Base-by-base conservation (phyloP, 2,329 filamentous ascomycete genomes). In the Myriosclerotinia duriaeana region DNA sequence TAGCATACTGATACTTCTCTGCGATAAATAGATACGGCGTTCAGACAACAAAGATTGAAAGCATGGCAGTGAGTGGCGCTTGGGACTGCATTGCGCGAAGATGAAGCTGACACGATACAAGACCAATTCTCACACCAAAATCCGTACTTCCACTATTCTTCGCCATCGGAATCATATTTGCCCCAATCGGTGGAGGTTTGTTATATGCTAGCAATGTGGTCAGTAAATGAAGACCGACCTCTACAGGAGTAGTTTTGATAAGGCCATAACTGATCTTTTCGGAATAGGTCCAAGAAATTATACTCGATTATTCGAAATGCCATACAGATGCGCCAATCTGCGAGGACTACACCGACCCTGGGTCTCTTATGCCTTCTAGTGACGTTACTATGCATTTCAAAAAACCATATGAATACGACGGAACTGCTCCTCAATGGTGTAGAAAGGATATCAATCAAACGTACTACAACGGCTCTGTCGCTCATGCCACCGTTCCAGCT, bases 11-110 rank as follows among this genome's bases (percentile, higher is more conserved):
- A 76, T 65, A 3, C 53, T 58, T 58, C 8, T 48, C 52, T 66
- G 38, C 54, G 71, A 68, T 56, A 46, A 62, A 66, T 76, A 96
- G 92, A 98, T 81, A 98, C 94, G 68, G 95, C 95, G 14, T 99
- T 98, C 78, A 87, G 95, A 74, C 95, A 99, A 78, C 95, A 99
- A 80, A 89, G 95, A 77, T 81, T 99, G 79, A 97, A 98, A 81
- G 95, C 95, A 82, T 99, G 95, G 95, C 95, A 99, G 90, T 96
- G 83, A 80, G 92, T 72, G 63, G 66, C 65, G 65, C 44, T 65
- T 64, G 66, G 59, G 48, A 9, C 40, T 26, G 53, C 65, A 30
- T 65, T 59, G 61, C 62, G 52, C 53, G 44, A 36, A 60, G 60
- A 46, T 46, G 38, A 38, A 68, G 69, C 69, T 76, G 67, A 74